A percentile compares a stretch with the other conserved stretches of the same genome.
Evolutionary conservation across 1,284 basidiomycete genomes (phyloP).

Genomic region (Tilletia setariae): DNA sequence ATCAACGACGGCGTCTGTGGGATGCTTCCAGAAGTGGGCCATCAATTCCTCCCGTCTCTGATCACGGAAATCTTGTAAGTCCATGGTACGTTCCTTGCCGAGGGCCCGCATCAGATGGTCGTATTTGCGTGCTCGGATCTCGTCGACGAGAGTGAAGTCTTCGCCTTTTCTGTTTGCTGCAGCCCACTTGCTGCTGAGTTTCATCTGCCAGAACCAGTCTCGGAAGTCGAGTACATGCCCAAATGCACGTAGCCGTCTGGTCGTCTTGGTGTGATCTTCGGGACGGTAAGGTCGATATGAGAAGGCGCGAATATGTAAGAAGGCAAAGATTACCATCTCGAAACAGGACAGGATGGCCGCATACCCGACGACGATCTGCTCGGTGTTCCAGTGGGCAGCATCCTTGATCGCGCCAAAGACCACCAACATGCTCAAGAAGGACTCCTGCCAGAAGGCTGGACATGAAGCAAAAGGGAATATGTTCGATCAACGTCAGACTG

Average conservation of each 20-base stretch:
- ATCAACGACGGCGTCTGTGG: constrained; percentile 1
- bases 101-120: constrained; percentile 36
- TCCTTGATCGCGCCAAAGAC: constrained; percentile 67
- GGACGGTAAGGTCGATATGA: constrained; percentile 66
- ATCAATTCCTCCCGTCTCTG: constrained; percentile 30
- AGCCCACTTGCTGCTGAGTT: constrained; percentile 32
- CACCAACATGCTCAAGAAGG: constrained; percentile 64
- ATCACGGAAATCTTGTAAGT: constrained; percentile 21
- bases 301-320: constrained; percentile 72
- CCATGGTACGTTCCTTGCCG: constrained; percentile 29
- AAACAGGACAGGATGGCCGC: constrained; percentile 68
- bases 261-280: constrained; percentile 29
- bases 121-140: constrained; percentile 35
- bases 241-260: constrained; percentile 26
- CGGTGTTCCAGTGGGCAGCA: constrained; percentile 63
- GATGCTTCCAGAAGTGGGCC: constrained; percentile 30
- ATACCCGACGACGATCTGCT: constrained; percentile 71
- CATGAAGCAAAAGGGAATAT: background rate
- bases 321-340: constrained; percentile 66
- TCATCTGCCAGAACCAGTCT: constrained; percentile 46
- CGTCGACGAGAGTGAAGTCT: constrained; percentile 35
- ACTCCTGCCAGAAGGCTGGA: constrained; percentile 69
- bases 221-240: constrained; percentile 41
- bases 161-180: constrained; percentile 31
- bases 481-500: background rate